Base-by-base conservation (phyloP, 768 basidiomycete species). In the Crepidotus variabilis region DNA sequence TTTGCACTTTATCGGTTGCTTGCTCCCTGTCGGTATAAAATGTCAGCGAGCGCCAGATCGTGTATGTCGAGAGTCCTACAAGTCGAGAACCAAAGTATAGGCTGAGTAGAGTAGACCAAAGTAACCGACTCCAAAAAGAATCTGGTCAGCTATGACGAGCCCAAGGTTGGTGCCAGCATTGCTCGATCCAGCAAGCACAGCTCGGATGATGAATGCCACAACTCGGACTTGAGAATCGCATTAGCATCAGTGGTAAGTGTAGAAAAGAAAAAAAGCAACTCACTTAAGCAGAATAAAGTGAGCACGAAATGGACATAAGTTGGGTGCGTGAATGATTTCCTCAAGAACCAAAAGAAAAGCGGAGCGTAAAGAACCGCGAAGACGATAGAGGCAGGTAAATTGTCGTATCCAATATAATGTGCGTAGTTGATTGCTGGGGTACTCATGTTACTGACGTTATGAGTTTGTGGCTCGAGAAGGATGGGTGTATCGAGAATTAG, bases 31-130 rank as follows among this genome's bases (percentile, higher is more conserved):
- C 39, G 2, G 55, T 22, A 3, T 1, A 13, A n/a, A 54, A 22
- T 11, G 52, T 47, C 11, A 20, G 43, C 23, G 18, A 34, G 32
- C 20, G 4, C 51, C 24, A 21, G 28, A 18, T 32, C 22, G 13
- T 34, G 14, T 34, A 21, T 13, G 32, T 16, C 20, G n/a, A 4
- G 22, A 47, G 7, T 54, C 66, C 35, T 54, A 79, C 78, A 75
- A 65, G 54, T 79, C 76, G 14, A 76, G 58, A 6, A 77, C 73
- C 2, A 79, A 68, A 0, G 68, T 74, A 51, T 76, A 78, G 0
- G 74, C 68, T 1, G 75, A 72, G 50, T 72, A 75, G 13, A 80
- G 59, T 6, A 80, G 61, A n/a, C 72, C 74, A 39, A 76, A 73
- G 61, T 75, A 79, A 2, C 78, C 78, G 22, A 75, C 70, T 0